phyloP scores from a whole-genome alignment of 208 protist genomes.

The Leishmania martiniquensis region DNA sequence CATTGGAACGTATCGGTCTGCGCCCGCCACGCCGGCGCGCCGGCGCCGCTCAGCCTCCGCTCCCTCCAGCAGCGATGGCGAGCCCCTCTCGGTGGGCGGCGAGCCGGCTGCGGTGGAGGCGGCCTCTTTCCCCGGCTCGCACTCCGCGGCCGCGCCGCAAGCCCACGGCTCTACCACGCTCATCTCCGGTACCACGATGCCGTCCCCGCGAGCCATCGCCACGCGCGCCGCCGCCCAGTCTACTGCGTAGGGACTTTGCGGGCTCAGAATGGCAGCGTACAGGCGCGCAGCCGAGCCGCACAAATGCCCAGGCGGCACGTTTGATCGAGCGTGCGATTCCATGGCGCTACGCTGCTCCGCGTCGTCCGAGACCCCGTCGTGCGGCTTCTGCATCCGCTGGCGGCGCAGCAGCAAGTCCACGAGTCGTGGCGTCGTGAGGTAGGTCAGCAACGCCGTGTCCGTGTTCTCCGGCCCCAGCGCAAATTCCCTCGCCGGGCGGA shows the following conservation, averaged over 20 bases:
- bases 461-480: constrained; percentile 10
- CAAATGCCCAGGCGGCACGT: constrained; percentile 8
- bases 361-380: neutral
- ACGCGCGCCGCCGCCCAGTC: constrained; percentile 45
- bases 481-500: constrained; percentile 17
- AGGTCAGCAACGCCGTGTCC: constrained; percentile 26
- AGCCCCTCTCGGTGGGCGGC: neutral
- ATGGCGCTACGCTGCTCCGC: neutral
- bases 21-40: neutral
- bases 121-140: neutral
- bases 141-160: constrained; percentile 2
- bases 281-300: constrained; percentile 26
- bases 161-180: constrained; percentile 33
- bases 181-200: constrained; percentile 45
- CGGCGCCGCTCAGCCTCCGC: constrained; percentile 1
- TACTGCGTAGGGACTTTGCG: constrained; percentile 38
- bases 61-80: neutral
- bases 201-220: constrained; percentile 38
- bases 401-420: constrained; percentile 23
- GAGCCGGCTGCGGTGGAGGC: neutral
- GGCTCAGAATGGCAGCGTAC: constrained; percentile 40
- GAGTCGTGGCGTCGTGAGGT: constrained; percentile 20
- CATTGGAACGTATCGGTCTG: constrained; percentile 5
- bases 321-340: neutral
- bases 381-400: constrained; percentile 1